Conservation (phyloP, 106 monocot genomes). For the Allium sativum region DNA sequence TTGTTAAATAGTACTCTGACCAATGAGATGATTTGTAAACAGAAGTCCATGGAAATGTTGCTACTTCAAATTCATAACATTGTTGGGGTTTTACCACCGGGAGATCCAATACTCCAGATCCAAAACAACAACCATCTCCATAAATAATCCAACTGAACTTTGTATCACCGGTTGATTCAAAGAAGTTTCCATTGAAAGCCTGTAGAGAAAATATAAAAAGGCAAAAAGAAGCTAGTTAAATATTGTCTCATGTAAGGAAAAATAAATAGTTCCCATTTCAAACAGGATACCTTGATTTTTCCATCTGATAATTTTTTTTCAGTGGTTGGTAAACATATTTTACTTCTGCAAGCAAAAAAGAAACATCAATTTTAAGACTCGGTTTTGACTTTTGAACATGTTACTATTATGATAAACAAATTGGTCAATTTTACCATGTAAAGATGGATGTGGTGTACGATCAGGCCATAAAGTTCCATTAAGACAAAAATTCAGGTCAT, state of each 20-base stretch:
- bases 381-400: too few species aligned
- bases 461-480: slow-evolving; percentile 95
- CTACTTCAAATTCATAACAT: slow-evolving; percentile 32
- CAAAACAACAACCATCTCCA: slow-evolving; percentile 67
- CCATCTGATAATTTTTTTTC: slow-evolving; percentile 43
- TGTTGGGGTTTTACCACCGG: slow-evolving; percentile 56
- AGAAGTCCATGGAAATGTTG: slow-evolving; percentile 66
- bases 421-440: slow-evolving; percentile 46
- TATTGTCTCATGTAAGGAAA: not conserved
- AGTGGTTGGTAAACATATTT: slow-evolving; percentile 91
- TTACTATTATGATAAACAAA: not conserved
- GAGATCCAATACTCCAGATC: slow-evolving; percentile 50
- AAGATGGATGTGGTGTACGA: slow-evolving; percentile 86
- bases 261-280: too few species aligned
- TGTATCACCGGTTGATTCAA: slow-evolving; percentile 56
- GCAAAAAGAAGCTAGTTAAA: slow-evolving; percentile 1
- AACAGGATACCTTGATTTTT: slow-evolving; percentile 44
- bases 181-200: slow-evolving; percentile 72
- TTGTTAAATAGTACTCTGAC: slow-evolving; percentile 58
- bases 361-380: not conserved
- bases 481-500: slow-evolving; percentile 93
- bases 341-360: slow-evolving; percentile 57
- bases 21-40: slow-evolving; percentile 46
- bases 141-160: slow-evolving; percentile 73
- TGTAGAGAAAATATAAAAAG: slow-evolving; percentile 28